A percentile compares a stretch with the other conserved stretches of the same genome.
Evolutionary conservation across 257 asterid species (phyloP).

Genomic region (Ajuga chamaepitys): DNA sequence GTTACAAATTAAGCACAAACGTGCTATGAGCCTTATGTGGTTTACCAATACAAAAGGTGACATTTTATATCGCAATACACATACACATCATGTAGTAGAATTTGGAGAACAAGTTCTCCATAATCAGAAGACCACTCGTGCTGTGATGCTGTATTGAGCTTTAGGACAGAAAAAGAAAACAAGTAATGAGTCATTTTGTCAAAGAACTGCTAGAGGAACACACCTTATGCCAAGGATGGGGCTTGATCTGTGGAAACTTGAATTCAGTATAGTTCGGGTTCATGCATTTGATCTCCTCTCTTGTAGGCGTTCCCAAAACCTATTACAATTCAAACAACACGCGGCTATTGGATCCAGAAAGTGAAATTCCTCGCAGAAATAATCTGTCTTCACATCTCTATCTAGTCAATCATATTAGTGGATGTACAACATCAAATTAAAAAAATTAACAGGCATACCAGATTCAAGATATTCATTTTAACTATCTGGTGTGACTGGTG

Average conservation of each 20-base stretch:
- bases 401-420: neutral
- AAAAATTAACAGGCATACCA: constrained; percentile 2
- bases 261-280: constrained; percentile 89
- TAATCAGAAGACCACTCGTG: neutral
- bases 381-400: constrained; percentile 2
- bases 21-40: neutral
- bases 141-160: neutral
- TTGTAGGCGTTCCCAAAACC: constrained; percentile 98
- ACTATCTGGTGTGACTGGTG: constrained; percentile 6
- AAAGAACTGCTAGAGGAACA: constrained; percentile 8
- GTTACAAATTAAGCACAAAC: neutral
- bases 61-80: neutral
- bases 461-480: neutral
- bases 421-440: neutral
- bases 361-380: neutral
- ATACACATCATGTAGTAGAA: neutral
- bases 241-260: constrained; percentile 93
- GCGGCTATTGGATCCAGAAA: neutral
- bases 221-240: constrained; percentile 99
- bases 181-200: neutral
- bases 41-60: neutral
- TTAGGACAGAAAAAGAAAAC: neutral
- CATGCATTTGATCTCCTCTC: constrained; percentile 98
- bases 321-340: constrained; percentile 26
- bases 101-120: neutral